Evolutionary conservation across 2,329 filamentous ascomycete genomes (phyloP), one percentile per base, ranked within the genome.

Genomic region (Botryotinia globosa): DNA sequence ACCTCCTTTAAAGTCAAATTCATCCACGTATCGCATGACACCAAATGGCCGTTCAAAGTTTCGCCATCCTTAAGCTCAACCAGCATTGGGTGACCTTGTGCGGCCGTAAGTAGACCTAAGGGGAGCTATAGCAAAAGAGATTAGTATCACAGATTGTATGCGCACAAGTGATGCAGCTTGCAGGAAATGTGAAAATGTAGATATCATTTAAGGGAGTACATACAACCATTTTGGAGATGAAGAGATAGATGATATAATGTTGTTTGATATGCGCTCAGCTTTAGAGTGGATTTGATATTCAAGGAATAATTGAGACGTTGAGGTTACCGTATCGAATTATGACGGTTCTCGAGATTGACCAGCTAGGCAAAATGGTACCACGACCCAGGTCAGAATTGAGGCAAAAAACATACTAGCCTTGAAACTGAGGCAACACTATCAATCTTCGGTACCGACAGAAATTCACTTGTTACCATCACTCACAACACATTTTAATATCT

Each of bases 1-100:
- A 99, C 97, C 83, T 98, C 96, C 83, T 96, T 97, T 77, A 99
- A 85, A 3, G 95, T 98, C 78, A 99, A 85, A 85, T 99, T 99
- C 96, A 99, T 99, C 94, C 96, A 99, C 66, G 95, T 99, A 83
- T 99, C 96, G 89, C 95, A 99, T 83, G 92, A 94, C 82, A 98
- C 92, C 74, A 99, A 87, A 81, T 98, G 94, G 75, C 96, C 96
- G 84, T 98, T 99, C 74, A 99, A 88, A 0, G 96, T 98, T 84
- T 99, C 94, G 84, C 94, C 94, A 81, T 95, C 97, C 87, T 98
- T 98, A 77, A 98, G 91, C 86, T 98, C 94, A 77, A 98, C 94
- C 73, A 97, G 91, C 92, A 98, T 98, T 6, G 96, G 95, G 82
- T 98, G 94, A 87, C 96, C 96, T 86, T 98, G 94, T 77, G 96